Evolutionary conservation across 2,329 filamentous ascomycete species (phyloP), one percentile per base, ranked within the genome.

Genomic region (Shiraia sp.): DNA sequence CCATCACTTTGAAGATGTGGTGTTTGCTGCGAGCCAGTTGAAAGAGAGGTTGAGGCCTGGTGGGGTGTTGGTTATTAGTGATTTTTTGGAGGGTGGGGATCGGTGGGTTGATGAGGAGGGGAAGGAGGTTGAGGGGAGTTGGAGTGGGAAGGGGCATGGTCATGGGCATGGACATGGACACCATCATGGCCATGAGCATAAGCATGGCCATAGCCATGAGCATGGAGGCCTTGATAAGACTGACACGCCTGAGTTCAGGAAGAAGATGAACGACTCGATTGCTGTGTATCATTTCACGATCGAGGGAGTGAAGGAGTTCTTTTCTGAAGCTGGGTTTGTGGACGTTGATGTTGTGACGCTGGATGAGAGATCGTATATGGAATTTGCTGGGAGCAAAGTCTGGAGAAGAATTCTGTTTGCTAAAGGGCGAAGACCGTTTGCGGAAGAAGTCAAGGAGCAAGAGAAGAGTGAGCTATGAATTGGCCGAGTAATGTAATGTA

Each of bases 61-160:
- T 3, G 87, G 87, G 9, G 79, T 83, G 1, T 71, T 88, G 31
- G 70, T 88, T 34, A 79, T 90, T 40, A 71, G 86, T 32, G 87
- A 90, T 59, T 84, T 90, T 45, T 58, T 86, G 13, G 73, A 81
- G 7, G 80, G 85, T 51, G 74, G 58, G 1, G 66, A 68, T 49
- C 2, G 59, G 6, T 36, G 53, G 32, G 61, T 49, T 13, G 63
- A 57, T 39, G 63, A 62, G 29, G 24, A 64, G 2, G 64, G 63
- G 0, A 37, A 51, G 10, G 51, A 47, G 30, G 47, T 53, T 14
- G 51, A 43, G 24, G 61, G 41, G 15, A 66, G 40, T 7, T 49
- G 63, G 0, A 59, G 59, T 39, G 57, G 57, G 47, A 50, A 45
- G 9, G 37, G 49, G 14, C 58, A 62, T 41, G 14, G 35, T n/a